Base-by-base conservation (phyloP, 345 rosid genomes). In the Aquilaria sinensis region DNA sequence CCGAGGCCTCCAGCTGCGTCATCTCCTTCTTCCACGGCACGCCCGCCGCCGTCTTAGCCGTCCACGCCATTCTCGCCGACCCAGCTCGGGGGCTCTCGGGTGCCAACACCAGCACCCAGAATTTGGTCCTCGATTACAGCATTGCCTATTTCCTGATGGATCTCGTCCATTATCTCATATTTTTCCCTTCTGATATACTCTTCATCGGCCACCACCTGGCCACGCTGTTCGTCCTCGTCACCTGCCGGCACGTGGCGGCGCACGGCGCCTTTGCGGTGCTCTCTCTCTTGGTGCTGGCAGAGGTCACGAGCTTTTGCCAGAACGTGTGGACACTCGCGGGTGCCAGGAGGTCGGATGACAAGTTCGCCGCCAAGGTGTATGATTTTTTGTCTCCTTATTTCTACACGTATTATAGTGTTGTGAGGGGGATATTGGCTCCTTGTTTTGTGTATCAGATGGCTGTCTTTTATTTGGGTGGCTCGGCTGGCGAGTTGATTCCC, bases 141-240 rank as follows among this genome's bases (percentile, higher is more conserved):
- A 72, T 87, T 61, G 85, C 97, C 49, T 92, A 87, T 75, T 90
- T 94, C 76, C 16, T 74, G 31, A 74, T 82, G 74, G 99, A 94
- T 80, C 85, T 90, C 62, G 47, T 81, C 51, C 99, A 94, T 77
- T 90, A 83, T 83, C 43, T 90, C 65, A 63, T 85, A 62, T 94
- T 90, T 71, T 78, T 41, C 76, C 99, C 95, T 29, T 54, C 63
- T 56, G 97, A 94, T 67, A 60, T 88, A 6, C 90, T 94, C 72
- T 94, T 94, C 86, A 88, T 94, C 65, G 95, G 80, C 47, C 99
- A 90, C 66, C 99, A 94, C 70, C 37, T 82, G 51, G 96, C 88
- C 12, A 90, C 97, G 3, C 84, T 90, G 43, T 88, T 93, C 80
- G 99, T 90, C 60, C 83, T 94, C 73, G 23, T 81, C 66, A 90